These are phyloP conservation scores for Russula earlei DNA, from an alignment of 768 basidiomycete genomes.

Conservation along the genomic window DNA sequence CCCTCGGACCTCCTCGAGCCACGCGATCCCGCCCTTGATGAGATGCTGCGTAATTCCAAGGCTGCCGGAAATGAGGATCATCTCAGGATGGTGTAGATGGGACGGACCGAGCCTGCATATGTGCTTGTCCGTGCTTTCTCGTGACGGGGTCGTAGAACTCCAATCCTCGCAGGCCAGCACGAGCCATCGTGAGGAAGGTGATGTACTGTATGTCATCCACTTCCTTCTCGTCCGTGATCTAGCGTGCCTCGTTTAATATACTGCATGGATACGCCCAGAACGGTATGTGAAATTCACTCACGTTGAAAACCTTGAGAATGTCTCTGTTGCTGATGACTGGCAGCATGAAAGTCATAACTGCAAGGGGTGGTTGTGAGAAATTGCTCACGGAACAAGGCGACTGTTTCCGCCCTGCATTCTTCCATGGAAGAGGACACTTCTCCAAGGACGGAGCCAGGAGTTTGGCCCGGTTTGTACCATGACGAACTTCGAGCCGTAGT, in stretches of 20 bases:
- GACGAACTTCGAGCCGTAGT: slow-evolving; percentile 39
- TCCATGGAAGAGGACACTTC: slow-evolving; percentile 88
- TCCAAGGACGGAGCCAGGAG: slow-evolving; percentile 71
- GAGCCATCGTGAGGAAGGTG: slow-evolving; percentile 80
- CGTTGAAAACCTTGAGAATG: slow-evolving; percentile 75
- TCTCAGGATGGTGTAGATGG: neutral
- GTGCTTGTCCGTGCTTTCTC: slow-evolving; percentile 79
- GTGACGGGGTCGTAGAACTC: slow-evolving; percentile 78
- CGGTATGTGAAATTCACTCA: slow-evolving; percentile 22
- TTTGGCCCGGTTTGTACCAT: slow-evolving; percentile 88
- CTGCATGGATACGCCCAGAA: neutral
- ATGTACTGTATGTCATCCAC: slow-evolving; percentile 73
- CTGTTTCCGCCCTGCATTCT: slow-evolving; percentile 87
- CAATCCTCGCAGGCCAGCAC: slow-evolving; percentile 66
- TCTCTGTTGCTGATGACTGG: slow-evolving; percentile 64
- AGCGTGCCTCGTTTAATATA: neutral
- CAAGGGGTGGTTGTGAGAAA: neutral
- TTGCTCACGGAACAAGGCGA: slow-evolving; percentile 64
- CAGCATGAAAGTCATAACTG: neutral
- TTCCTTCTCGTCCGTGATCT: slow-evolving; percentile 63
- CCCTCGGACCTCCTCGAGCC: slow-evolving; percentile 58
- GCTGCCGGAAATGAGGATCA: slow-evolving; percentile 29
- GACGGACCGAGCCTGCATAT: slow-evolving; percentile 79
- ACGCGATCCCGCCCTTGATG: slow-evolving; percentile 58
- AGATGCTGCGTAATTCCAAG: slow-evolving; percentile 78